Percentiles rank a stretch among this genome's conserved stretches.
Evolutionary conservation across 805 yeast genomes (phyloP).

Genomic region (Candida patagonica): DNA sequence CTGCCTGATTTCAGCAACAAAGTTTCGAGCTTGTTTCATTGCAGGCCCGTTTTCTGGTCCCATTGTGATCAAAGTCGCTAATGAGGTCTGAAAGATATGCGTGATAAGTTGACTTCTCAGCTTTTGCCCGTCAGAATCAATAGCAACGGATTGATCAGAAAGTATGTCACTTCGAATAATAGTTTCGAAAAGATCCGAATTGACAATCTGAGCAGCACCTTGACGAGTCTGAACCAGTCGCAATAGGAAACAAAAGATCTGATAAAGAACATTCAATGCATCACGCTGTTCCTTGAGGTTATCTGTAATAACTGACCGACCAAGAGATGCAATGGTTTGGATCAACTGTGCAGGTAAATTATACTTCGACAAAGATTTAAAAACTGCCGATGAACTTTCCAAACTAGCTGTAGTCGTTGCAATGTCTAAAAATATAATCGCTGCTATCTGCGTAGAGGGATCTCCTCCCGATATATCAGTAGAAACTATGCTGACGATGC

Average conservation of each 20-base stretch:
- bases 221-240: slow-evolving; percentile 65
- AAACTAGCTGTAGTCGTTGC: slow-evolving; percentile 45
- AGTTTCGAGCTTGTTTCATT: slow-evolving; percentile 40
- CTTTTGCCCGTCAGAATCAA: slow-evolving; percentile 40
- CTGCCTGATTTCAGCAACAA: slow-evolving; percentile 44
- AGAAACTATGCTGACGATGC: slow-evolving; percentile 54
- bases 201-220: slow-evolving; percentile 72
- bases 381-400: slow-evolving; percentile 45
- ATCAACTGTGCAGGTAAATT: slow-evolving; percentile 60
- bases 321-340: slow-evolving; percentile 59
- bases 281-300: slow-evolving; percentile 38
- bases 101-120: slow-evolving; percentile 50
- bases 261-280: slow-evolving; percentile 69
- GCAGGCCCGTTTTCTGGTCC: slow-evolving; percentile 67
- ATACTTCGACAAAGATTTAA: slow-evolving; percentile 52
- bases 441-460: slow-evolving; percentile 64
- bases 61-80: slow-evolving; percentile 59
- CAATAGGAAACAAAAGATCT: slow-evolving; percentile 57
- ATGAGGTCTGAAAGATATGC: slow-evolving; percentile 64
- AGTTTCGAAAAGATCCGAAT: slow-evolving; percentile 59
- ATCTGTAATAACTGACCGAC: slow-evolving; percentile 42
- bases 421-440: slow-evolving; percentile 66
- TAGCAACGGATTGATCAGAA: slow-evolving; percentile 71
- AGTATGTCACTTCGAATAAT: slow-evolving; percentile 50
- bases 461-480: slow-evolving; percentile 75